phyloP scores from a whole-genome alignment of 129 eudicot genomes.

The Flaveria bidentis region DNA sequence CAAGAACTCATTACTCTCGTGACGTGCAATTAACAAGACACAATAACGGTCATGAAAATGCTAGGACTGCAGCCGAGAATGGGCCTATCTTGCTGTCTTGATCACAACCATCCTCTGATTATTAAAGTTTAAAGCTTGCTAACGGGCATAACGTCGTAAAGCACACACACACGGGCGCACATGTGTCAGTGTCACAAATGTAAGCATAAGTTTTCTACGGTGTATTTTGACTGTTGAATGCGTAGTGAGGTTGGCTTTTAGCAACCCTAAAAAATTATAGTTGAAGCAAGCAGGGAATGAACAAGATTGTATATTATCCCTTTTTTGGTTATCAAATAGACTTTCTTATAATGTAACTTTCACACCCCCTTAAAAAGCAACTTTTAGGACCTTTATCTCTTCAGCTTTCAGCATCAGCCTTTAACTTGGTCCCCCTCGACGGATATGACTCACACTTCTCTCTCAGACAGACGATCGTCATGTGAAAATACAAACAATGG shows the following conservation, averaged over 20 bases:
- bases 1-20: constrained; percentile 68
- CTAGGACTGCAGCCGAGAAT: constrained; percentile 86
- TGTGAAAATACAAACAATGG: background rate
- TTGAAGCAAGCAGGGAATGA: constrained; percentile 20
- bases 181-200: background rate
- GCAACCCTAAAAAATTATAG: constrained; percentile 27
- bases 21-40: constrained; percentile 83
- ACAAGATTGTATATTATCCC: constrained; percentile 35
- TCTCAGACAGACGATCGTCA: background rate
- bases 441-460: background rate
- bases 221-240: constrained; percentile 17
- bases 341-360: background rate
- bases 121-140: background rate
- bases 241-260: constrained; percentile 30
- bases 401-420: background rate
- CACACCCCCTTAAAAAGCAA: too few species aligned
- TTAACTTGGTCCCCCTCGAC: constrained; percentile 25
- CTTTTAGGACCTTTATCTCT: too few species aligned
- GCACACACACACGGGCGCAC: constrained; percentile 26
- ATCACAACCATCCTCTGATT: constrained; percentile 14
- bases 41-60: constrained; percentile 51
- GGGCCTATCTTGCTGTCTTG: constrained; percentile 89
- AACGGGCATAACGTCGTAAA: constrained; percentile 7
- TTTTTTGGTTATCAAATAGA: background rate
- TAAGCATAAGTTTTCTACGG: constrained; percentile 17